These are phyloP conservation scores for Cladorrhinum sp. DNA, from an alignment of 2,329 filamentous ascomycete genomes.

Conservation along the genomic window DNA sequence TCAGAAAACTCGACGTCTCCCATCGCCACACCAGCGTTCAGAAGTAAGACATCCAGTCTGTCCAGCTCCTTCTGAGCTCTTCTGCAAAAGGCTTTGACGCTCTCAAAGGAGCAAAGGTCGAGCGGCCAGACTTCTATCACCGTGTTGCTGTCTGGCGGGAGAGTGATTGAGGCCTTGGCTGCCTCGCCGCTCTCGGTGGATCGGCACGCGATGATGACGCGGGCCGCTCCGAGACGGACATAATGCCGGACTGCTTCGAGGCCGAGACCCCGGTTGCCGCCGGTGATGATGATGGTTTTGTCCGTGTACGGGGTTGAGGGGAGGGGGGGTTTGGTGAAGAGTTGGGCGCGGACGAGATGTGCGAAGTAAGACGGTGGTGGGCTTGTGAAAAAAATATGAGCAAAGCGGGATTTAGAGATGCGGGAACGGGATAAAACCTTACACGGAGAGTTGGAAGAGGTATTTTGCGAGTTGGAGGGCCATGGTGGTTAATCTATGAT, in stretches of 20 bases:
- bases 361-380: neutral
- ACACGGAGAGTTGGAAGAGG: neutral
- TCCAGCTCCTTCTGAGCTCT: slow-evolving; percentile 32
- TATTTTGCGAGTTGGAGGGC: neutral
- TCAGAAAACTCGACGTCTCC: slow-evolving; percentile 28
- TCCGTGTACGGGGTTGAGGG: slow-evolving; percentile 25
- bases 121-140: slow-evolving; percentile 48
- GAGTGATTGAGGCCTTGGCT: slow-evolving; percentile 38
- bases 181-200: slow-evolving; percentile 35
- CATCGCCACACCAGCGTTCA: slow-evolving; percentile 39
- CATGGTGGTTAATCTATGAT: neutral
- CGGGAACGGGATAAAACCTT: too few species aligned
- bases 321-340: slow-evolving; percentile 22
- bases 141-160: slow-evolving; percentile 10
- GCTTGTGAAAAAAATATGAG: neutral
- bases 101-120: slow-evolving; percentile 47
- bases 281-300: slow-evolving; percentile 37
- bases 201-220: slow-evolving; percentile 40
- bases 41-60: slow-evolving; percentile 42
- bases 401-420: too few species aligned
- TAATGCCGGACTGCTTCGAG: slow-evolving; percentile 39
- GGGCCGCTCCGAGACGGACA: slow-evolving; percentile 35
- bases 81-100: slow-evolving; percentile 41
- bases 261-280: slow-evolving; percentile 39
- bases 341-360: slow-evolving; percentile 12